phyloP scores from a whole-genome alignment of 2,329 filamentous ascomycete genomes.

The Calonectria honghensis region DNA sequence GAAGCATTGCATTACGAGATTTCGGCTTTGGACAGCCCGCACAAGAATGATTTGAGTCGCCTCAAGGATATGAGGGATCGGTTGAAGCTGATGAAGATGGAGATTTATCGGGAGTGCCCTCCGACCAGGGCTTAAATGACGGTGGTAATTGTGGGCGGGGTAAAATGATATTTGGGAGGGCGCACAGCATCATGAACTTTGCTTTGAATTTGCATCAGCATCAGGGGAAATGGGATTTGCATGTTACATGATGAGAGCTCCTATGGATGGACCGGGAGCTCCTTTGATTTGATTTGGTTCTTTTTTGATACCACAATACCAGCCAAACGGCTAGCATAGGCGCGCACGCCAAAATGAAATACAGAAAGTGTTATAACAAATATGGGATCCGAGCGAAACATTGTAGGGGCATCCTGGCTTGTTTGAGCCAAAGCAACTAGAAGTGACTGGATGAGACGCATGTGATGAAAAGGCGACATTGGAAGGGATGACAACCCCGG shows the following conservation, averaged over 20 bases:
- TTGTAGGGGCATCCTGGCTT: not conserved
- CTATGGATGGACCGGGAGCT: conserved; percentile 47
- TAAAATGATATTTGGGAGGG: conserved; percentile 38
- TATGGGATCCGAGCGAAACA: conserved; percentile 19
- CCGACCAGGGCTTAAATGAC: conserved; percentile 53
- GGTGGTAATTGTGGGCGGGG: conserved; percentile 41
- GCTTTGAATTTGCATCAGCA: conserved; percentile 52
- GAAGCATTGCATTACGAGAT: conserved; percentile 75
- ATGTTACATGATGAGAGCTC: conserved; percentile 50
- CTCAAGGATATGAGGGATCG: conserved; percentile 73
- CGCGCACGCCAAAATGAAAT: conserved; percentile 48
- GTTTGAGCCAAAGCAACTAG: conserved; percentile 17
- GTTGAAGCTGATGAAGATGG: conserved; percentile 74
- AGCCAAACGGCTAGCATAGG: conserved; percentile 48
- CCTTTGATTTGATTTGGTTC: conserved; percentile 49
- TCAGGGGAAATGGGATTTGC: conserved; percentile 51
- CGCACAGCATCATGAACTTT: conserved; percentile 54
- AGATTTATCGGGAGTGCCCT: conserved; percentile 72
- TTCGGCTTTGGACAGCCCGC: conserved; percentile 68
- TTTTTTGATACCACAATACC: conserved; percentile 55
- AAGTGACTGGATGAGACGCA: conserved; percentile 38
- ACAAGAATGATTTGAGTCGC: conserved; percentile 69
- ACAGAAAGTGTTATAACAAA: conserved; percentile 50
- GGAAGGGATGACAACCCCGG: conserved; percentile 3
- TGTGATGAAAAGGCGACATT: conserved; percentile 32